Evolutionary conservation across 805 yeast genomes (phyloP).

Genomic region (Wickerhamiella cacticola): DNA sequence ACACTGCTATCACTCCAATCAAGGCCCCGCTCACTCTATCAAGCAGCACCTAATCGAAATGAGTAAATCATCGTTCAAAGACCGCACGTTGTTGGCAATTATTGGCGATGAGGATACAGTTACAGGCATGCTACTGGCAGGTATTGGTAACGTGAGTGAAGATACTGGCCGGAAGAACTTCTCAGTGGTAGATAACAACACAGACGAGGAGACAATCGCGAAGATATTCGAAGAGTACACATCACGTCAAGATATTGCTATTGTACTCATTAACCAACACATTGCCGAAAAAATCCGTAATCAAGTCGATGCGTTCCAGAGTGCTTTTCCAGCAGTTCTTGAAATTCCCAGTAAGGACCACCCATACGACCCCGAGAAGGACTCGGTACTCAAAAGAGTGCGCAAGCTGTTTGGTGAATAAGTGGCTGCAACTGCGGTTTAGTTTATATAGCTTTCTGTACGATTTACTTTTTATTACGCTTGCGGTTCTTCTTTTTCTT

Average conservation of each 20-base stretch:
- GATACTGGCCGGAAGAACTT: conserved; percentile 62
- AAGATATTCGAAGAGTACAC: conserved; percentile 67
- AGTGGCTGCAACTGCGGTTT: conserved; percentile 1
- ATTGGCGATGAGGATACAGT: conserved; percentile 97
- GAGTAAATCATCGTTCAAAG: conserved; percentile 34
- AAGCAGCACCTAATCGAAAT: not conserved
- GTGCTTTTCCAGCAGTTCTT: conserved; percentile 90
- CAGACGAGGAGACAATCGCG: conserved; percentile 63
- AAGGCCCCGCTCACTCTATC: not conserved
- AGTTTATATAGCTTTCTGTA: not conserved
- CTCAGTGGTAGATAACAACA: conserved; percentile 67
- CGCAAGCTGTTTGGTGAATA: conserved; percentile 91
- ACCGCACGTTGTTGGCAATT: conserved; percentile 78
- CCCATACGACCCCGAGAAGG: conserved; percentile 98
- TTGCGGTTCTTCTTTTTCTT: conserved; percentile 19
- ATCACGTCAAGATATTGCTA: conserved; percentile 79
- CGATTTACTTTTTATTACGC: conserved; percentile 13
- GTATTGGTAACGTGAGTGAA: conserved; percentile 71
- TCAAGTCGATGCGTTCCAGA: conserved; percentile 68
- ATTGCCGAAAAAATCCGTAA: conserved; percentile 81
- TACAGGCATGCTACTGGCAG: conserved; percentile 90
- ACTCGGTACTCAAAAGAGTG: conserved; percentile 85
- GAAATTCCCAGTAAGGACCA: conserved; percentile 98
- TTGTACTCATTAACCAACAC: conserved; percentile 85
- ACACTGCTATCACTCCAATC: not conserved